Evolutionary conservation across 2,329 filamentous ascomycete species (phyloP), one percentile per base, ranked within the genome.

Genomic region (Colletotrichum australisinense): DNA sequence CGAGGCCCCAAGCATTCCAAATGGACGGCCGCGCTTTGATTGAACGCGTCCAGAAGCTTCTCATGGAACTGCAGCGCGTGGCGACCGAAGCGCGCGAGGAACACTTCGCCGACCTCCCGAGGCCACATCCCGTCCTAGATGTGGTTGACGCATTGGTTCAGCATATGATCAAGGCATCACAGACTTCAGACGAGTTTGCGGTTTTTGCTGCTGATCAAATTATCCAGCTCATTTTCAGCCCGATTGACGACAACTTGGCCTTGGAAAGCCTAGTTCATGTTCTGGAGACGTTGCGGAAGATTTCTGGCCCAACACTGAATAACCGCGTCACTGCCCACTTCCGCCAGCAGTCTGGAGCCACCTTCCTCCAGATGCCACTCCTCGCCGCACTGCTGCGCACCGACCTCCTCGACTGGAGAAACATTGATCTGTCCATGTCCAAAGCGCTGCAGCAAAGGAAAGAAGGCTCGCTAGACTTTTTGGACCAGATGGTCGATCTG

Each of bases 401-500:
- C 2, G 90, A 92, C 66, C 85, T 93, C 49, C 78, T 93, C 8
- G 90, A 92, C 76, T 90, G 91, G 86, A 85, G 86, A 64, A 88
- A 88, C 64, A 89, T 95, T 63, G 94, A 95, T 78, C 87, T 90
- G 26, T 92, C 93, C 64, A 89, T 95, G 76, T 90, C 94, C 8
- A 93, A 93, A 79, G 91, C 93, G 2, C 87, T 98, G 24, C 86
- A 90, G 68, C 88, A 92, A 69, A 91, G 91, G 72, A 94, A 95
- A 74, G 88, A 91, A 8, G 88, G 89, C 26, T 94, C 93, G 1
- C 84, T 98, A 3, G 91, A 95, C 69, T 93, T 97, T 80, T 87
- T 98, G n/a, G 91, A 93, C 64, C 91, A 92, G 56, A 86, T 98
- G 56, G 87, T 98, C 75, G 93, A 97, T 76, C 90, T 94, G 56